Evolutionary conservation across 2,329 filamentous ascomycete species (phyloP), one percentile per base, ranked within the genome.

Genomic region (Zasmidium cellare): DNA sequence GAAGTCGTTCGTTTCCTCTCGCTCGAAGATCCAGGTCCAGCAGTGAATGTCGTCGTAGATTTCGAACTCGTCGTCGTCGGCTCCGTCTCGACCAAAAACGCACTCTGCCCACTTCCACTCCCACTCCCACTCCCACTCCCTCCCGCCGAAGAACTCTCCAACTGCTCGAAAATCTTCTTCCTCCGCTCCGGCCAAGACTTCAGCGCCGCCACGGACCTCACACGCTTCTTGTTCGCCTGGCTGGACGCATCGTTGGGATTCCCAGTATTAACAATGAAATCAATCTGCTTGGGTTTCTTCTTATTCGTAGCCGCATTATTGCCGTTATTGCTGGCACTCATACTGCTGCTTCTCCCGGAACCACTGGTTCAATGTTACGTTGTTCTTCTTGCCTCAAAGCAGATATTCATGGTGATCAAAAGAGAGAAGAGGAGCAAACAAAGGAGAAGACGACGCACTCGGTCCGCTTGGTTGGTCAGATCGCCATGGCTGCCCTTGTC

Each of bases 191-290:
- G 68, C 68, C 62, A 70, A 46, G 62, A 69, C 48, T 65, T 66
- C 45, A 69, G 56, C 1, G 69, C 69, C 3, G 69, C 69, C 12
- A 66, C 64, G 1, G 63, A 66, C 3, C 69, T 63, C 3, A 71
- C 66, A 9, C 67, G 65, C 50, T 66, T 66, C 58, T 70, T 69
- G 62, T 70, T 67, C 16, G 64, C 67, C 2, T 59, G 58, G 19
- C 60, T 61, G 7, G 46, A 61, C 20, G 62, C 57, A 35, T 62
- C 63, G 35, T 58, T 58, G 6, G 68, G 66, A 51, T 67, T 59
- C 24, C 59, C 59, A 22, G 67, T 67, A 9, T 65, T 67, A 28
- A 71, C 68, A n/a, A 71, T 66, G 58, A 71, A 71, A 44, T 65
- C 63, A 22, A 57, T 57, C 44, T 51, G 55, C 28, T 51, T 52